Evolutionary conservation across 73 alveolate species (phyloP).

Genomic region (Tetrahymena elliotti): DNA sequence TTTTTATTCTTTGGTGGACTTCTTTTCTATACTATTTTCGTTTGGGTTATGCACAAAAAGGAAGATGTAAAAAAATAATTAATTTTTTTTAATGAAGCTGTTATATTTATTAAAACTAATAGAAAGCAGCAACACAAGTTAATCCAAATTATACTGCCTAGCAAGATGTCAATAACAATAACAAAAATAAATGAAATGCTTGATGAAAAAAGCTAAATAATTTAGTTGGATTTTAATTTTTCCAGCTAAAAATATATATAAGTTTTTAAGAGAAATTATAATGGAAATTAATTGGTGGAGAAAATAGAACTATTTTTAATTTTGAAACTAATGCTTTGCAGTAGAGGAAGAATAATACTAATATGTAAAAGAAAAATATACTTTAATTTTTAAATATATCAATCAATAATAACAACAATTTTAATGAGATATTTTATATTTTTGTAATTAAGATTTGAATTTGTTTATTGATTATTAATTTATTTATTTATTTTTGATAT

Average conservation of each 20-base stretch:
- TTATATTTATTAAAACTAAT: neutral
- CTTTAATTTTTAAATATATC: neutral
- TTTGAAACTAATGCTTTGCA: neutral
- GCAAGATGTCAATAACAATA: neutral
- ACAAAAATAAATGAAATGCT: neutral
- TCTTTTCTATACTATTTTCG: neutral
- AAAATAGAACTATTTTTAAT: too few species aligned
- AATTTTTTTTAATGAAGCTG: neutral
- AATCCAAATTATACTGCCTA: neutral
- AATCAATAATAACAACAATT: neutral
- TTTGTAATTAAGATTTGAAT: neutral
- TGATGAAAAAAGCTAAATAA: neutral
- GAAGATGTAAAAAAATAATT: neutral
- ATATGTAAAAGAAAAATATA: too few species aligned
- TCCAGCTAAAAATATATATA: neutral
- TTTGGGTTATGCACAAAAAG: neutral
- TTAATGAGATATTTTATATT: neutral
- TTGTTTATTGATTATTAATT: too few species aligned
- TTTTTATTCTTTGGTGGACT: neutral
- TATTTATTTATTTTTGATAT: too few species aligned
- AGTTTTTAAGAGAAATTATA: too few species aligned
- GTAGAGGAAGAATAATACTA: neutral
- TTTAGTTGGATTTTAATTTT: neutral
- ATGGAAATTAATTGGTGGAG: neutral
- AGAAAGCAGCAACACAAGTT: neutral